Conservation (phyloP, 225 moss, liverwort and hornwort species). For the Physcomitrellopsis africana region DNA sequence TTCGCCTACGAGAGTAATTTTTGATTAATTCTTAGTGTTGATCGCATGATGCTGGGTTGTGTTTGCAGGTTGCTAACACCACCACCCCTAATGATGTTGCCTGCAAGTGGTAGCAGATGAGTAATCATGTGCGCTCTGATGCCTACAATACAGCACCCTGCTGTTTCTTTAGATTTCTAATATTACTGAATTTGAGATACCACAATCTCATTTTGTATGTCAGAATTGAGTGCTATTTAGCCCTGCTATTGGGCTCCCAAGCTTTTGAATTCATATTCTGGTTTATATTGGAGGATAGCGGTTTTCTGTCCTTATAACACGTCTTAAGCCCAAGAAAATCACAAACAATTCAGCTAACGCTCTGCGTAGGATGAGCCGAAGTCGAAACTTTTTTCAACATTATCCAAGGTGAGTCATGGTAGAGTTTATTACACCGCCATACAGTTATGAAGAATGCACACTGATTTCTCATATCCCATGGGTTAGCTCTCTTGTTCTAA, state of each 20-base stretch:
- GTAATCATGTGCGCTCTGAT: not conserved
- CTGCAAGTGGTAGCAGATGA: not conserved
- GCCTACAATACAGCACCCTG: slow-evolving; percentile 4
- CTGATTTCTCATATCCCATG: too few species aligned
- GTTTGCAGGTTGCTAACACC: slow-evolving; percentile 19
- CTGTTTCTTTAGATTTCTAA: slow-evolving; percentile 18
- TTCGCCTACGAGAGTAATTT: slow-evolving; percentile 9
- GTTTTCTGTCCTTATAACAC: not conserved
- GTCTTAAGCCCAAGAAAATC: not conserved
- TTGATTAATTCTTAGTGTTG: not conserved
- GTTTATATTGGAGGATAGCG: not conserved
- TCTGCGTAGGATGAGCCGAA: not conserved
- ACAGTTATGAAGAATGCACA: too few species aligned
- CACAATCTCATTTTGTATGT: slow-evolving; percentile 11
- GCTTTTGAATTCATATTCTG: slow-evolving; percentile 9
- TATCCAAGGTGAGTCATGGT: slow-evolving; percentile 15
- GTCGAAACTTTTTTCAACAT: slow-evolving; percentile 15
- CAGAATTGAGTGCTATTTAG: slow-evolving; percentile 8
- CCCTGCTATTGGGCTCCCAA: not conserved
- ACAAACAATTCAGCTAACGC: not conserved
- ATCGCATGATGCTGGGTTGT: slow-evolving; percentile 19
- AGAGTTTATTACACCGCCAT: not conserved
- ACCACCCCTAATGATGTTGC: not conserved
- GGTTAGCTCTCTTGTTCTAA: not conserved
- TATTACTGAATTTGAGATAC: not conserved